Base-by-base conservation (phyloP, 108 stramenopile genomes). In the Cylindrotheca fusiformis region DNA sequence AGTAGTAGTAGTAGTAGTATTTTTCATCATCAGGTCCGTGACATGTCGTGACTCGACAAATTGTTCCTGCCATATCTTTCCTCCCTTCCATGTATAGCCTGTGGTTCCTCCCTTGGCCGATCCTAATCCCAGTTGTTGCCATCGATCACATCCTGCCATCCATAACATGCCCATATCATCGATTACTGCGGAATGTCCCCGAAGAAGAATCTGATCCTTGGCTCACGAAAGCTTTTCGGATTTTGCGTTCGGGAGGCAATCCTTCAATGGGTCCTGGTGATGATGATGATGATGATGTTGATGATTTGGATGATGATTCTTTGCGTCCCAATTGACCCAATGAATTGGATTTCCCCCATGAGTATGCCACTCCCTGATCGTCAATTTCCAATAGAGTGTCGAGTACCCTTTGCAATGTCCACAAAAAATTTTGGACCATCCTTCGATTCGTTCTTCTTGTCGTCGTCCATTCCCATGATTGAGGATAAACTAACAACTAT, bases 81-180 rank as follows among this genome's bases (percentile, higher is more conserved):
- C 85, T 19, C 65, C 74, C n/a, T 68, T 67, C 85, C 85, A 86
- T 14, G 85, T 83, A 50, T 86, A 86, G 23, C 85, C 85, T 2
- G 74, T 58, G 25, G 80, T 64, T 18, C 85, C 85, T 8, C 74
- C 81, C 32, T 75, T n/a, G 14, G 79, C 27, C 1, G 79, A 80
- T 0, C 85, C 82, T 8, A 86, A 66, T 17, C 82, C 85, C n/a
- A 86, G 67, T 60, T 86, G 85, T 27, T 86, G 85, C 85, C 85
- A 86, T 58, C 85, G 76, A 69, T 86, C 85, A 55, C 85, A 86
- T 27, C 85, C 85, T 24, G 77, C 74, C 50, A 83, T 58, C 77
- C 80, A 83, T 1, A 86, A 58, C 47, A 52, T 31, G 25, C 82
- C 85, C 2, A 64, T 48, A 1, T 41, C 44, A 56, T 81, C 80